Conservation (phyloP, 2,329 filamentous ascomycete genomes). For the Penicillium sp. region DNA sequence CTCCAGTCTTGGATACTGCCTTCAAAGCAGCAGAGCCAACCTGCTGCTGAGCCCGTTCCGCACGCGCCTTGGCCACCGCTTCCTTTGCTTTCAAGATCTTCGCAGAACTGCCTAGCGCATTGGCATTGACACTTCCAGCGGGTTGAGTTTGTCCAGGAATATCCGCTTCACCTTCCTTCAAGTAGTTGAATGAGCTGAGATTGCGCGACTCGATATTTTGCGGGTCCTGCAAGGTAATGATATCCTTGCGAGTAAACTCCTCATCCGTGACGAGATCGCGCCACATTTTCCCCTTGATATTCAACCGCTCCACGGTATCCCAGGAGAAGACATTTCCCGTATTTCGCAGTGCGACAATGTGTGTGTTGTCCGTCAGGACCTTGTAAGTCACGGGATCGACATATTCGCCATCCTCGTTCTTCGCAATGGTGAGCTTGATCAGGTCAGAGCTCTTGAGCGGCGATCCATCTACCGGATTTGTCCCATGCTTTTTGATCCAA, state of each 20-base stretch:
- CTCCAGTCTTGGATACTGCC: constrained; percentile 33
- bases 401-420: constrained; percentile 89
- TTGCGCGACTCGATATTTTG: constrained; percentile 85
- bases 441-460: constrained; percentile 81
- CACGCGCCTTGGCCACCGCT: constrained; percentile 87
- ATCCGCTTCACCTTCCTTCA: constrained; percentile 78
- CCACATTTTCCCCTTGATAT: constrained; percentile 98
- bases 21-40: constrained; percentile 59
- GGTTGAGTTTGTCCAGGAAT: constrained; percentile 70
- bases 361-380: constrained; percentile 96
- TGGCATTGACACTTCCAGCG: constrained; percentile 73
- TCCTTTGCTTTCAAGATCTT: constrained; percentile 93
- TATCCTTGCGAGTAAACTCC: constrained; percentile 86
- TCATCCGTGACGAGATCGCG: constrained; percentile 84
- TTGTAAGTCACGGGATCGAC: constrained; percentile 98
- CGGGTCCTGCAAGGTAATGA: constrained; percentile 95
- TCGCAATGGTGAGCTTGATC: constrained; percentile 87
- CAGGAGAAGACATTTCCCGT: constrained; percentile 96
- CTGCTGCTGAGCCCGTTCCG: constrained; percentile 68
- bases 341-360: constrained; percentile 84
- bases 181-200: constrained; percentile 84
- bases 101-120: constrained; percentile 75
- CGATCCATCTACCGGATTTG: constrained; percentile 85
- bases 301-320: constrained; percentile 93
- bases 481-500: constrained; percentile 92